Conservation (phyloP, 106 monocot species). For the Apostasia shenzhenica region DNA sequence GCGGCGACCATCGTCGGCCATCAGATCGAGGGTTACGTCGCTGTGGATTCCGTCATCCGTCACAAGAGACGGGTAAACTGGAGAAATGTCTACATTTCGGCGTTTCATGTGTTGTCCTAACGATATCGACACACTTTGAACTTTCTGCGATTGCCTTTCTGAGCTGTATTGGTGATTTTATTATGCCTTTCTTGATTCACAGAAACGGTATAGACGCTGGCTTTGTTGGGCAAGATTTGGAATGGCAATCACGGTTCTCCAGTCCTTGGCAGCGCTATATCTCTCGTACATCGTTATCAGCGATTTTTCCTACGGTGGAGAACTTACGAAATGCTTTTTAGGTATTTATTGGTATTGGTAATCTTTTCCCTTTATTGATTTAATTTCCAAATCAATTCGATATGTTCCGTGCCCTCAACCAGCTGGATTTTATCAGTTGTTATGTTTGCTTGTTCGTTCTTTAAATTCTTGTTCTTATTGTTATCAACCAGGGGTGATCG, state of each 20-base stretch:
- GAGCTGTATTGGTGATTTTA: not conserved
- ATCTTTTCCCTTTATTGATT: too few species aligned
- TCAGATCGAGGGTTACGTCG: not conserved
- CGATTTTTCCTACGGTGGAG: conserved; percentile 33
- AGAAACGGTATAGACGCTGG: conserved; percentile 83
- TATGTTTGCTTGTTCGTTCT: too few species aligned
- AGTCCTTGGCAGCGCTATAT: conserved; percentile 63
- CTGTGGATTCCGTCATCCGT: conserved; percentile 20
- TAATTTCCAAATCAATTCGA: too few species aligned
- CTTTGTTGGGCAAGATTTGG: conserved; percentile 97
- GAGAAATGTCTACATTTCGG: too few species aligned
- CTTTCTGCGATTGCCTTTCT: not conserved
- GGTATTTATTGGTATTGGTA: conserved; percentile 2
- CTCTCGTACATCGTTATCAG: conserved; percentile 40
- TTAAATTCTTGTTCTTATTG: too few species aligned
- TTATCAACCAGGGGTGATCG: too few species aligned
- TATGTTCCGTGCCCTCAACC: too few species aligned
- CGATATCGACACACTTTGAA: not conserved
- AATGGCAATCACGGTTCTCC: conserved; percentile 48
- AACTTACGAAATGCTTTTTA: conserved; percentile 37
- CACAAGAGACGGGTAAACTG: conserved; percentile 52
- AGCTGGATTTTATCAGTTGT: too few species aligned
- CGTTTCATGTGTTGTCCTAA: not conserved
- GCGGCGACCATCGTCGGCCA: conserved; percentile 19
- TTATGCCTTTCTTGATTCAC: conserved; percentile 8